A percentile compares a stretch with the other conserved stretches of the same genome.
Evolutionary conservation across 2,329 filamentous ascomycete species (phyloP).

Genomic region (Ophiostoma fasciatum): DNA sequence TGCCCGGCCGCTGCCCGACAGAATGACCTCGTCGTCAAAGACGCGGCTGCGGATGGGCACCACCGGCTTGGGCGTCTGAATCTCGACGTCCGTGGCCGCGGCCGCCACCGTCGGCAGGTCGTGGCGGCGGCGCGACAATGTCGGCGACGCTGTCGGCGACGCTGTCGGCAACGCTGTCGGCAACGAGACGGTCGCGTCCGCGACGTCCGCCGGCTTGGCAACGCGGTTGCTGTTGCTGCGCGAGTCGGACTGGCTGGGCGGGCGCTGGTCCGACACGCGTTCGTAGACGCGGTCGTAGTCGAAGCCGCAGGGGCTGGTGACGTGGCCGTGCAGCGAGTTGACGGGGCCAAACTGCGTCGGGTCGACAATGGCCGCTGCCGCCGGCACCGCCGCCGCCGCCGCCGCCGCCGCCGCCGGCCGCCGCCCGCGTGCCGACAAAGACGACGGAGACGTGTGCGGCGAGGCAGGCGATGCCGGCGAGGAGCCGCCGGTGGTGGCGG

Average conservation of each 20-base stretch:
- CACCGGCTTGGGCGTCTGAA: constrained; percentile 78
- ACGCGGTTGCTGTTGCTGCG: constrained; percentile 1
- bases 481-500: neutral
- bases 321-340: constrained; percentile 44
- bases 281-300: constrained; percentile 20
- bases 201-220: neutral
- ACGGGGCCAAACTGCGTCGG: constrained; percentile 43
- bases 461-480: constrained; percentile 13
- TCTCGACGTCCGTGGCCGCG: constrained; percentile 33
- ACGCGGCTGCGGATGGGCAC: constrained; percentile 55
- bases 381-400: neutral
- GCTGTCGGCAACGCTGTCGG: neutral
- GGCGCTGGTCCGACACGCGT: neutral
- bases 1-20: constrained; percentile 18
- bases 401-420: neutral
- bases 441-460: constrained; percentile 12
- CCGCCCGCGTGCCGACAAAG: too few species aligned
- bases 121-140: neutral
- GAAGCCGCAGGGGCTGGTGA: constrained; percentile 42
- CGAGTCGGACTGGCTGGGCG: constrained; percentile 11
- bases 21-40: constrained; percentile 33
- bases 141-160: neutral
- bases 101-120: constrained; percentile 28
- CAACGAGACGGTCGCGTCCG: neutral
- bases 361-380: constrained; percentile 35